A percentile compares a stretch with the other conserved stretches of the same genome.
Evolutionary conservation across 169 alveolate genomes (phyloP).

Genomic region (Plasmodium knowlesi): DNA sequence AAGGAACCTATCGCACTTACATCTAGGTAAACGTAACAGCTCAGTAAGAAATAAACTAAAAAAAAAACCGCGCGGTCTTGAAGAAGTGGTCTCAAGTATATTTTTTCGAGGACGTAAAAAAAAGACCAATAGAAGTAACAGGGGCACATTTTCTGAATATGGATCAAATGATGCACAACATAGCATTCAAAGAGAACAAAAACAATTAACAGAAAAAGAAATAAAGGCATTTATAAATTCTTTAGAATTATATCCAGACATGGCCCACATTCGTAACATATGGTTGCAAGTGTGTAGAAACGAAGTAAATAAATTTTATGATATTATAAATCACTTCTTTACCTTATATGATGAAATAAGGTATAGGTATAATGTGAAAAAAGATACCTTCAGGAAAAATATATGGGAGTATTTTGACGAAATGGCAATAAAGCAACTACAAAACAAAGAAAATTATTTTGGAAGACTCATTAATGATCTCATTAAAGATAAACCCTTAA

Average conservation of each 20-base stretch:
- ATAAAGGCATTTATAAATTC: background rate
- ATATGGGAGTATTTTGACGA: background rate
- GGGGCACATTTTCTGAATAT: background rate
- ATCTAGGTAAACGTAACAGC: background rate
- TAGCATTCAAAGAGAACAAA: background rate
- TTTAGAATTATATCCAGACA: background rate
- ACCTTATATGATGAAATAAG: background rate
- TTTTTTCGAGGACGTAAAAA: background rate
- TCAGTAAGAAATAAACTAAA: background rate
- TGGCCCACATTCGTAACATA: background rate
- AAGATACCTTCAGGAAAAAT: background rate
- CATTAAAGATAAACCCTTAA: background rate
- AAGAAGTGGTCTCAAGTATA: background rate
- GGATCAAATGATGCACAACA: background rate
- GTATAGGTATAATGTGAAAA: background rate
- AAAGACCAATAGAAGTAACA: background rate
- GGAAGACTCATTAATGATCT: background rate
- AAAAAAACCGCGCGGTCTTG: background rate
- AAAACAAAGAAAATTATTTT: background rate
- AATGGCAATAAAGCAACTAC: background rate
- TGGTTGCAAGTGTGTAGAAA: background rate
- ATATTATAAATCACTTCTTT: background rate
- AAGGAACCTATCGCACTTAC: background rate
- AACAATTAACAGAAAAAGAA: background rate
- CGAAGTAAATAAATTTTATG: background rate